phyloP scores from a whole-genome alignment of 176 grass and related monocot genomes.

The Leersia perrieri region DNA sequence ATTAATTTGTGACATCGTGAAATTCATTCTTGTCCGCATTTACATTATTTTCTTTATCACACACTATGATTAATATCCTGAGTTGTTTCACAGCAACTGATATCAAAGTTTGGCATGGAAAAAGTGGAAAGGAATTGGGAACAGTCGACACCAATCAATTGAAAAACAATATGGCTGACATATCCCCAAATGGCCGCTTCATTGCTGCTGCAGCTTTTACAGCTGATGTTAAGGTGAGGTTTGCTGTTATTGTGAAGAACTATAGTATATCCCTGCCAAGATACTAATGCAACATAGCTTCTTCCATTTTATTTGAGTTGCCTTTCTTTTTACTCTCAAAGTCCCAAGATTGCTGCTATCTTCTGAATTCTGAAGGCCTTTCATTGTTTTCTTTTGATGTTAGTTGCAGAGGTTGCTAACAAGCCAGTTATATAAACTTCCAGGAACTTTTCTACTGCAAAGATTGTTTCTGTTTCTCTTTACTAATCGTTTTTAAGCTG shows the following conservation, averaged over 20 bases:
- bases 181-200: conserved; percentile 93
- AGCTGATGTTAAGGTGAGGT: conserved; percentile 90
- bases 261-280: neutral
- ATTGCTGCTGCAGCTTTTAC: conserved; percentile 98
- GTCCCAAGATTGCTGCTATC: neutral
- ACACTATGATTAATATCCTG: neutral
- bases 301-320: neutral
- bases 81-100: conserved; percentile 66
- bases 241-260: neutral
- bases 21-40: neutral
- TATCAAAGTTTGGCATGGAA: conserved; percentile 97
- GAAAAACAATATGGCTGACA: conserved; percentile 96
- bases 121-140: conserved; percentile 89
- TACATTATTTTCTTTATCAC: conserved; percentile 7
- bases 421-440: neutral
- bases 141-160: conserved; percentile 88
- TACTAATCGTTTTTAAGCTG: conserved; percentile 1
- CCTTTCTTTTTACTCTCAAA: neutral
- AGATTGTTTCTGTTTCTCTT: neutral
- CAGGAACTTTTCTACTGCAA: neutral
- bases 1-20: neutral
- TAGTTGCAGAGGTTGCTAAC: neutral
- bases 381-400: neutral
- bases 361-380: neutral
- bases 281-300: neutral